Evolutionary conservation across 768 basidiomycete species (phyloP).

Genomic region (Mycena alexandri): DNA sequence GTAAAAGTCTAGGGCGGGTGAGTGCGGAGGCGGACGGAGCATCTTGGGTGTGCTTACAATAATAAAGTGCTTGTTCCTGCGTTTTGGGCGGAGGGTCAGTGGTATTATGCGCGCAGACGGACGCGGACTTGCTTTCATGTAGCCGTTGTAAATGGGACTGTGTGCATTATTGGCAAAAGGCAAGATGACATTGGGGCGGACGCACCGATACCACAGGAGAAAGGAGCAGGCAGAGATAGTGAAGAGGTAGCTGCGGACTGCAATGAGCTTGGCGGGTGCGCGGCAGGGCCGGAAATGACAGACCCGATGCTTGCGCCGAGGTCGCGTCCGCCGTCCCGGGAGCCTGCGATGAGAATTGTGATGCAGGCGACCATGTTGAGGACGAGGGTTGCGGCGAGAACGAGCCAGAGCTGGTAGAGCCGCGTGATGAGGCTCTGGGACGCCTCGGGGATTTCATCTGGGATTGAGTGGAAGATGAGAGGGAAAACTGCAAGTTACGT

Average conservation of each 20-base stretch:
- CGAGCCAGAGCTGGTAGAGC: slow-evolving; percentile 94
- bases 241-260: slow-evolving; percentile 73
- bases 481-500: slow-evolving; percentile 78
- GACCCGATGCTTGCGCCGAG: slow-evolving; percentile 87
- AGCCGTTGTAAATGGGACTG: slow-evolving; percentile 97
- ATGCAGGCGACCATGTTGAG: slow-evolving; percentile 94
- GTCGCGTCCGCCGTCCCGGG: slow-evolving; percentile 80
- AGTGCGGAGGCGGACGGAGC: slow-evolving; percentile 45
- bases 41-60: slow-evolving; percentile 70
- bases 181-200: slow-evolving; percentile 31
- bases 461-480: slow-evolving; percentile 93
- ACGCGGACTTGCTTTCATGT: slow-evolving; percentile 82
- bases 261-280: slow-evolving; percentile 32
- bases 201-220: slow-evolving; percentile 94
- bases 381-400: slow-evolving; percentile 83
- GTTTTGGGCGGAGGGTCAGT: slow-evolving; percentile 41
- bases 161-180: slow-evolving; percentile 27
- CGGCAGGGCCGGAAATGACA: slow-evolving; percentile 45
- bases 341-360: slow-evolving; percentile 83
- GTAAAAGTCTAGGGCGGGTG: slow-evolving; percentile 80
- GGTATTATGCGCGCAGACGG: slow-evolving; percentile 31
- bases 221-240: slow-evolving; percentile 86
- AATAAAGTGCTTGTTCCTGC: slow-evolving; percentile 94
- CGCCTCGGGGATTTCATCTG: slow-evolving; percentile 88
- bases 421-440: slow-evolving; percentile 85